Conservation (phyloP, 495 filamentous ascomycete genomes). For the Annulohypoxylon maeteangense region DNA sequence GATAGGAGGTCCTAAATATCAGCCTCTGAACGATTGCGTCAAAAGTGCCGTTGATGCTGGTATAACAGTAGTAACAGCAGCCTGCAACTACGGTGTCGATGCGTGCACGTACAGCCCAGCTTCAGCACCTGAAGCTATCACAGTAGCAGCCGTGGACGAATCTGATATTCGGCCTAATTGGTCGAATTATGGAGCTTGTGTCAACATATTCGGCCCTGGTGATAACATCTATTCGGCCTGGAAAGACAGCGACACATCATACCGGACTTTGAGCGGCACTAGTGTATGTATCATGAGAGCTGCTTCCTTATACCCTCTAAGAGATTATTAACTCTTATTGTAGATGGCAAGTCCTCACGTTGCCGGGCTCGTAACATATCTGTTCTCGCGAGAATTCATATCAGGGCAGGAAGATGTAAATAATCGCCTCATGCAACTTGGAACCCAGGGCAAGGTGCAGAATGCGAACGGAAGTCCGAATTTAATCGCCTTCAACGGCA, state of each 20-base stretch:
- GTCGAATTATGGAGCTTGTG: conserved; percentile 61
- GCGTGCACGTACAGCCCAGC: conserved; percentile 55
- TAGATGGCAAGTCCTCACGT: conserved; percentile 58
- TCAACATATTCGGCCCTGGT: conserved; percentile 47
- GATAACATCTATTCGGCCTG: conserved; percentile 53
- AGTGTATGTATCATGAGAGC: conserved; percentile 25
- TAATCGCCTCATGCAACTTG: conserved; percentile 21
- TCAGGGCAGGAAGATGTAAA: conserved; percentile 13
- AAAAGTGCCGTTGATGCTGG: conserved; percentile 51
- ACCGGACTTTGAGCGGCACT: conserved; percentile 56
- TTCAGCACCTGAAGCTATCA: conserved; percentile 59
- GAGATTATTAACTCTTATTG: background rate
- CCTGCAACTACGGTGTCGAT: conserved; percentile 51
- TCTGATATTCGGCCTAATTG: conserved; percentile 47
- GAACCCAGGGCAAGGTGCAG: conserved; percentile 28
- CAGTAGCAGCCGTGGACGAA: conserved; percentile 58
- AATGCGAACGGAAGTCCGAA: conserved; percentile 33
- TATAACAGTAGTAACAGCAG: conserved; percentile 56
- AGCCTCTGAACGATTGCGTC: conserved; percentile 52
- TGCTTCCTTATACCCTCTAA: too few relatives aligned
- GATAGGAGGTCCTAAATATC: conserved; percentile 55
- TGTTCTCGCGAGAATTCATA: conserved; percentile 46
- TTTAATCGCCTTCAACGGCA: conserved; percentile 38
- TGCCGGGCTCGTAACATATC: conserved; percentile 54
- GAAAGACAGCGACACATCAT: conserved; percentile 46